These are phyloP conservation scores for Creolimax fragrantissima DNA, from an alignment of 78 protist species.

Conservation along the genomic window DNA sequence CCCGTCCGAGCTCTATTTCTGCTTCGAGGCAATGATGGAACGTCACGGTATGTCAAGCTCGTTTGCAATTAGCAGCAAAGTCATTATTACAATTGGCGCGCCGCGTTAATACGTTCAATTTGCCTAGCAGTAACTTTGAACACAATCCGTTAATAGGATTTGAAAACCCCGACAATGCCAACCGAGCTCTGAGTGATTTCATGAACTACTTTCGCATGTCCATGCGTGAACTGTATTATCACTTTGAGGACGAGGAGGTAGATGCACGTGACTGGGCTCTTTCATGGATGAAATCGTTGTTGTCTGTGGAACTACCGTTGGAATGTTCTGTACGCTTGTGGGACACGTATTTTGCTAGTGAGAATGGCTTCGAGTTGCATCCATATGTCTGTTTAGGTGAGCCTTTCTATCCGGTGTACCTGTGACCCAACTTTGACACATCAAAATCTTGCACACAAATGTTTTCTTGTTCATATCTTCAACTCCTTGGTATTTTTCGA, in stretches of 20 bases:
- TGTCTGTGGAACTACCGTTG: constrained; percentile 16
- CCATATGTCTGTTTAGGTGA: constrained; percentile 16
- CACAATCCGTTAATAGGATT: no score
- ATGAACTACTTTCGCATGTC: neutral
- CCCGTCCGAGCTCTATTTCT: neutral
- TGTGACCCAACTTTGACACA: neutral
- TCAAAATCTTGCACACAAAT: neutral
- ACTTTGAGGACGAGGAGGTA: constrained; percentile 17
- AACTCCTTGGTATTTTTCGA: neutral
- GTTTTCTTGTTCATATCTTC: neutral
- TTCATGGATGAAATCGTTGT: neutral
- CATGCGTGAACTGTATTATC: constrained; percentile 6
- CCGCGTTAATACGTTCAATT: no score
- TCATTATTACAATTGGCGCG: no score
- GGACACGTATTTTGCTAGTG: constrained; percentile 15
- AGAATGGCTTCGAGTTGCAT: constrained; percentile 8
- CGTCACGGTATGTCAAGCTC: neutral
- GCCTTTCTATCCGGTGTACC: neutral
- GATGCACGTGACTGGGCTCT: neutral
- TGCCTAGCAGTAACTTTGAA: no score
- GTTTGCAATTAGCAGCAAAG: no score
- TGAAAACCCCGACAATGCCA: neutral
- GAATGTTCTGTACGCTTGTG: constrained; percentile 1
- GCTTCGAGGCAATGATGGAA: neutral
- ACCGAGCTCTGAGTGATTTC: neutral